These are phyloP conservation scores for Streptanthus diversifolius DNA, from an alignment of 345 rosid species.

Conservation along the genomic window DNA sequence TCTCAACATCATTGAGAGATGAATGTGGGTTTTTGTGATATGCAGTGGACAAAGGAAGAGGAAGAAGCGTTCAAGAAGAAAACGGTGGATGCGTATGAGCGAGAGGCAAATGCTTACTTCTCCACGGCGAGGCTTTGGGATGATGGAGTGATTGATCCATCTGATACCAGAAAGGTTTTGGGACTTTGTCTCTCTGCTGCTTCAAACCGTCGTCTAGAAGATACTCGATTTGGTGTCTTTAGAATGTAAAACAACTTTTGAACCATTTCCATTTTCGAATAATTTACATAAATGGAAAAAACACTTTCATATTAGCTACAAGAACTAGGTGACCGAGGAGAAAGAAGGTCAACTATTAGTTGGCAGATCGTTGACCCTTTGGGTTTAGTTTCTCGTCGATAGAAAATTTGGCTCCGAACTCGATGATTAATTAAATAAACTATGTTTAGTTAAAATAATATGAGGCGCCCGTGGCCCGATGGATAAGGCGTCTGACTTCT, in stretches of 20 bases:
- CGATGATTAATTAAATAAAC: rapidly evolving
- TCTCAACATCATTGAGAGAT: not conserved
- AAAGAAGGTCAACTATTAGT: not conserved
- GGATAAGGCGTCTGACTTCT: constrained; percentile 88
- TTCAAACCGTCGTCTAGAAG: constrained; percentile 51
- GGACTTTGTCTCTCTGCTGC: constrained; percentile 76
- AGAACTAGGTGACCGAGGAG: not conserved
- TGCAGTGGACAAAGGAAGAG: constrained; percentile 77
- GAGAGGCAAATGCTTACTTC: constrained; percentile 75
- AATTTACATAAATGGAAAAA: not conserved
- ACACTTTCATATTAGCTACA: not conserved
- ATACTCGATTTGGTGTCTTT: constrained; percentile 78
- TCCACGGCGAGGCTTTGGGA: constrained; percentile 97
- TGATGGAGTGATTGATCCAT: constrained; percentile 93
- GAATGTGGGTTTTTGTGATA: not conserved
- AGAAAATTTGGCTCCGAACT: not conserved
- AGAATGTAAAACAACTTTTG: constrained; percentile 56
- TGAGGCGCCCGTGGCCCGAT: constrained; percentile 64
- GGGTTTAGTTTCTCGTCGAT: not conserved
- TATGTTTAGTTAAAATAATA: rapidly evolving
- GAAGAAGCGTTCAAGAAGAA: constrained; percentile 67
- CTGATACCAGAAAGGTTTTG: constrained; percentile 66
- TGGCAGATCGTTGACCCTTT: not conserved
- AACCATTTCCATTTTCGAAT: not conserved
- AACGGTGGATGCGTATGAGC: constrained; percentile 74